These are phyloP conservation scores for Wickerhamiella sorbophila DNA, from an alignment of 805 yeast genomes.

Conservation along the genomic window DNA sequence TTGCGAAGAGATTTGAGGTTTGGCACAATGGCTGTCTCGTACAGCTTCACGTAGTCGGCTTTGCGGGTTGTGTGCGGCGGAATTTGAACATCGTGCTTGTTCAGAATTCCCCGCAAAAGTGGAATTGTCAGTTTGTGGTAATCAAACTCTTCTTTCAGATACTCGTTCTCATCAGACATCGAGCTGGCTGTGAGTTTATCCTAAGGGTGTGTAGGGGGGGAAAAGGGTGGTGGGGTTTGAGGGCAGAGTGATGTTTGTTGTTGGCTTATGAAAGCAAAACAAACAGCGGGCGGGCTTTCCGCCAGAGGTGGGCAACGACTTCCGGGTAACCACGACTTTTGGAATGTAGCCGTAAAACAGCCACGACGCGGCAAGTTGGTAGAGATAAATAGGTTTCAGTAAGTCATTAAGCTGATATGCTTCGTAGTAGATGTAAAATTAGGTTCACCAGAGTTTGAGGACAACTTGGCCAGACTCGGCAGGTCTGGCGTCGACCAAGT, in stretches of 20 bases:
- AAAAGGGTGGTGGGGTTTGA: background rate
- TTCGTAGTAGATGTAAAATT: no score
- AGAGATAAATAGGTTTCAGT: no score
- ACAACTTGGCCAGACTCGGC: slow-evolving; percentile 7
- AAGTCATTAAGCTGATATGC: no score
- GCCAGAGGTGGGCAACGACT: background rate
- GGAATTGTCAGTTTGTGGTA: slow-evolving; percentile 52
- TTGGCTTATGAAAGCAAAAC: background rate
- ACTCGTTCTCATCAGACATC: slow-evolving; percentile 12
- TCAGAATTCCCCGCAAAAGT: slow-evolving; percentile 51
- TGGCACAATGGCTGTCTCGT: slow-evolving; percentile 39
- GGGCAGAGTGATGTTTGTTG: background rate
- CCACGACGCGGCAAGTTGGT: no score
- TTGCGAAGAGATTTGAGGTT: slow-evolving; percentile 31
- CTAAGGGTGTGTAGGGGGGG: background rate
- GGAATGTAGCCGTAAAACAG: background rate
- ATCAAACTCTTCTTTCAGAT: slow-evolving; percentile 40
- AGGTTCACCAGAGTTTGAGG: slow-evolving; percentile 4
- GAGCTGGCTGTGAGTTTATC: background rate
- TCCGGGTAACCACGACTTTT: background rate
- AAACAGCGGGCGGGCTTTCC: background rate
- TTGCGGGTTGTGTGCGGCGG: slow-evolving; percentile 51
- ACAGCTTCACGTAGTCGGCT: slow-evolving; percentile 45
- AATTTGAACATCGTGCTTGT: slow-evolving; percentile 45
- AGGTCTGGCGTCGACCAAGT: slow-evolving; percentile 7